phyloP scores from a whole-genome alignment of 805 yeast genomes.

The Barnettozyma californica region DNA sequence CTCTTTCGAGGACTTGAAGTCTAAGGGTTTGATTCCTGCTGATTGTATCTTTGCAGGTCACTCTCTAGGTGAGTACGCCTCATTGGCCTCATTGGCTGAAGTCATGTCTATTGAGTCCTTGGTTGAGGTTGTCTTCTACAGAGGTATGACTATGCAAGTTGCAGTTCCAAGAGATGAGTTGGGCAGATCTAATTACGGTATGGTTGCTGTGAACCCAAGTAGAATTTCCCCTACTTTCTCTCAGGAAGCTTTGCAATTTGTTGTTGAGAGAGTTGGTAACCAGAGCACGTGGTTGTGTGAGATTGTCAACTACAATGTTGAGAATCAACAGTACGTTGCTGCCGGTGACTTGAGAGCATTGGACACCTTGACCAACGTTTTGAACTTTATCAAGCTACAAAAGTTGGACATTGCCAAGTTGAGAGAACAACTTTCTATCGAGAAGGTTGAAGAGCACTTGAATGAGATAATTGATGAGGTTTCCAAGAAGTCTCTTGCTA shows the following conservation, averaged over 20 bases:
- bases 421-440: constrained; percentile 75
- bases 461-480: constrained; percentile 84
- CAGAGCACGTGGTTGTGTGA: constrained; percentile 93
- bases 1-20: constrained; percentile 93
- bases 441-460: constrained; percentile 84
- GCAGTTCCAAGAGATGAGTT: constrained; percentile 95
- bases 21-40: constrained; percentile 91
- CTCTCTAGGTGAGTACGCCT: constrained; percentile 98
- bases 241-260: constrained; percentile 91
- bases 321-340: constrained; percentile 96
- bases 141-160: constrained; percentile 99
- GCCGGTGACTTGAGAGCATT: constrained; percentile 98
- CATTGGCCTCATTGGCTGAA: constrained; percentile 93
- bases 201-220: constrained; percentile 97
- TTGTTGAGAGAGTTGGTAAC: constrained; percentile 78
- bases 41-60: constrained; percentile 98
- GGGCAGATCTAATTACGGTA: constrained; percentile 98
- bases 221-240: constrained; percentile 84
- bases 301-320: constrained; percentile 97
- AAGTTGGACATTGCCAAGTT: constrained; percentile 89
- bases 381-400: constrained; percentile 89
- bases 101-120: constrained; percentile 98
- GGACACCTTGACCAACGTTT: constrained; percentile 87
- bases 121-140: constrained; percentile 96
- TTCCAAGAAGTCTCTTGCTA: constrained; percentile 71